A percentile compares a stretch with the other conserved stretches of the same genome.
Evolutionary conservation across 2,329 filamentous ascomycete genomes (phyloP).

Genomic region (Plenodomus tracheiphilus): DNA sequence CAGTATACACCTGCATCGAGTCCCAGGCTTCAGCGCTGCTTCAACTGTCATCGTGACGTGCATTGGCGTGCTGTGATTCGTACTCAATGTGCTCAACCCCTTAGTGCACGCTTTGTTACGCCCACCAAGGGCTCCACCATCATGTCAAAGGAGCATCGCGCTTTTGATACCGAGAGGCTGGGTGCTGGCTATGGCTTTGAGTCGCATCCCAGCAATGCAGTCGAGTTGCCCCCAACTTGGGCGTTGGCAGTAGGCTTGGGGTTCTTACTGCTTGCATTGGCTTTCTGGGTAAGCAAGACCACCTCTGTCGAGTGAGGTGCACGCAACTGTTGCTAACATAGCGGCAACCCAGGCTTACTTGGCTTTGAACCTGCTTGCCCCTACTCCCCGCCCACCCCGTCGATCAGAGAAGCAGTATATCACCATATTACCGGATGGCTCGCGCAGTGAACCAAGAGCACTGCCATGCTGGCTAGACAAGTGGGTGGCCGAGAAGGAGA

Average conservation of each 20-base stretch:
- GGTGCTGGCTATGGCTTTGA: constrained; percentile 33
- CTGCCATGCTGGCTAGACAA: constrained; percentile 88
- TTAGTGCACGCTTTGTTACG: constrained; percentile 4
- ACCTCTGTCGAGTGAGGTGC: background rate
- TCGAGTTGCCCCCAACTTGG: constrained; percentile 41
- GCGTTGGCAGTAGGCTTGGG: constrained; percentile 28
- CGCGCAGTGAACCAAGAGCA: constrained; percentile 56
- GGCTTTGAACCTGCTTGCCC: constrained; percentile 74
- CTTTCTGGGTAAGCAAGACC: constrained; percentile 31
- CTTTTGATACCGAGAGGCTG: constrained; percentile 27
- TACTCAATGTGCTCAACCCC: background rate
- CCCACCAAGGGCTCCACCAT: constrained; percentile 5
- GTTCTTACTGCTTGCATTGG: constrained; percentile 28
- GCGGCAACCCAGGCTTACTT: constrained; percentile 60
- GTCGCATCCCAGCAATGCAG: constrained; percentile 20
- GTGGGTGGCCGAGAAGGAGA: constrained; percentile 63
- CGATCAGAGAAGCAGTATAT: constrained; percentile 84
- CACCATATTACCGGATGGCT: constrained; percentile 70
- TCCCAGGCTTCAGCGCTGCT: background rate
- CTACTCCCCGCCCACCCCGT: constrained; percentile 73
- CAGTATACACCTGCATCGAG: background rate
- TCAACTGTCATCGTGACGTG: background rate
- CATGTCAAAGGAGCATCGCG: constrained; percentile 28
- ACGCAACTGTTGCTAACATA: background rate
- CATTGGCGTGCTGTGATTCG: background rate